Base-by-base conservation (phyloP, 1,284 basidiomycete genomes). In the Leccinum holopus region DNA sequence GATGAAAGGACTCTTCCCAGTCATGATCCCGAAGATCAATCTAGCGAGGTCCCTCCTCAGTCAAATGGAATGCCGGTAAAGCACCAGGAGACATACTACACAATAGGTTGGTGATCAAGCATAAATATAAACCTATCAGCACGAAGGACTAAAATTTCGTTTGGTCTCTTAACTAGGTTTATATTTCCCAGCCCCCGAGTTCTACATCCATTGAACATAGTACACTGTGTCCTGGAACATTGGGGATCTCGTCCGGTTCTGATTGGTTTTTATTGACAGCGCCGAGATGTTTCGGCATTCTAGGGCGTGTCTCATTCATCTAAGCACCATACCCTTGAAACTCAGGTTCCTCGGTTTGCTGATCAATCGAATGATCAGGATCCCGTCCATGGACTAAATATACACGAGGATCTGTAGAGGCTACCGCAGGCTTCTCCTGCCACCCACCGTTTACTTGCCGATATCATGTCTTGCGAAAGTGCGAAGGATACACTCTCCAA, bases 351-450 rank as follows among this genome's bases (percentile, higher is more conserved):
- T 35, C 7, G 55, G 59, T 65, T n/a, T 33, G 5, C 18, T 44
- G n/a, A 41, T 41, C 41, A 2, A 33, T 32, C 32, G 30, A 41
- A 44, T 53, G 32, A 37, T 44, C 21, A 33, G 37, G 35, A 44
- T 47, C 56, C 35, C 61, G 55, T 57, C 39, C 37, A 53, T 39
- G 18, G 32, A 57, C 39, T 68, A 70, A 58, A 61, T 68, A 70
- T 70, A 69, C 51, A 53, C 9, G 25, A 25, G 5, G 25, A 4
- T 51, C 21, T 3, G 11, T 51, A 25, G 21, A 25, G 25, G 10
- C 7, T 16, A 3, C 16, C 35, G 35, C 16, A 49, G 25, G 35
- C 2, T 53, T 61, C 32, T 28, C 14, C 21, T 51, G 12, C 8
- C 12, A 51, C 28, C 25, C 12, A 16, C 49, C 25, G 28, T 14